A percentile compares a stretch with the other conserved stretches of the same genome.
Conservation (phyloP, 2,329 filamentous ascomycete genomes). For the Fusarium haematococcum region DNA sequence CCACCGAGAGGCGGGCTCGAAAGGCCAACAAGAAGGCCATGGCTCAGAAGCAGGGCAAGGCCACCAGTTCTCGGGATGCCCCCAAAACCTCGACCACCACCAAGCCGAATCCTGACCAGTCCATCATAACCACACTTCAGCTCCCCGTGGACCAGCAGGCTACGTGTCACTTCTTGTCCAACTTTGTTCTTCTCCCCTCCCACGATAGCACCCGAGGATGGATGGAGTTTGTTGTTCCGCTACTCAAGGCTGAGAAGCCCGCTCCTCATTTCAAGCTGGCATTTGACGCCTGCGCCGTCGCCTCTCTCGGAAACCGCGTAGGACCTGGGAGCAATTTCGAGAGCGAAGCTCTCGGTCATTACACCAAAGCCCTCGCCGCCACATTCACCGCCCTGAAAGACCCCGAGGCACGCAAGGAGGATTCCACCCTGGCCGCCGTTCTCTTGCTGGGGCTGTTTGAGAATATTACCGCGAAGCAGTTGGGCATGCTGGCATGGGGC, state of each 20-base stretch:
- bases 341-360: slow-evolving; percentile 61
- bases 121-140: slow-evolving; percentile 51
- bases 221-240: slow-evolving; percentile 69
- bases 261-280: slow-evolving; percentile 65
- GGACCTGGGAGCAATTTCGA: slow-evolving; percentile 50
- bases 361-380: slow-evolving; percentile 65
- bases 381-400: slow-evolving; percentile 66
- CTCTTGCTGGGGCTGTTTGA: slow-evolving; percentile 72
- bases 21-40: slow-evolving; percentile 64
- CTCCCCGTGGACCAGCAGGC: slow-evolving; percentile 67
- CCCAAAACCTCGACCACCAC: slow-evolving; percentile 24
- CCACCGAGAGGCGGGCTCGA: slow-evolving; percentile 72
- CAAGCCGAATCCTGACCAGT: slow-evolving; percentile 38
- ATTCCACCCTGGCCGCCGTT: slow-evolving; percentile 70
- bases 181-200: slow-evolving; percentile 68
- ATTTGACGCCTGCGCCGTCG: slow-evolving; percentile 70
- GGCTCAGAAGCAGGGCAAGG: slow-evolving; percentile 50
- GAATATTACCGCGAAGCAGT: slow-evolving; percentile 66
- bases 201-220: slow-evolving; percentile 65
- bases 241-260: slow-evolving; percentile 60
- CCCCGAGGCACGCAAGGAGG: slow-evolving; percentile 61
- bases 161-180: slow-evolving; percentile 69
- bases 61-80: slow-evolving; percentile 17
- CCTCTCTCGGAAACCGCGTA: slow-evolving; percentile 66
- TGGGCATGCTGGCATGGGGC: slow-evolving; percentile 69